Evolutionary conservation across 345 rosid species (phyloP).

Genomic region (Eucalyptus camaldulensis): DNA sequence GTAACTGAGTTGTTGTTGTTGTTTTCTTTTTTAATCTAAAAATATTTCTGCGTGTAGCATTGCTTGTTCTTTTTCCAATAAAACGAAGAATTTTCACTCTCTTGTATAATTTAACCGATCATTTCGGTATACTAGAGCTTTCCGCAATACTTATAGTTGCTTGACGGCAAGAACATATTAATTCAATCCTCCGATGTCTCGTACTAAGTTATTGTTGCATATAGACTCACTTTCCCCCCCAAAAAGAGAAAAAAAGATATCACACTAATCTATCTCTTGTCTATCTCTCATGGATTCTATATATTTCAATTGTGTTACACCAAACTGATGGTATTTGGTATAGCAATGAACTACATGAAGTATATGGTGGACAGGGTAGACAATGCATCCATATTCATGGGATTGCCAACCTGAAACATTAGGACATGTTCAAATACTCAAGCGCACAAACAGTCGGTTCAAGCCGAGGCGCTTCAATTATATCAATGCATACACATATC

Average conservation of each 20-base stretch:
- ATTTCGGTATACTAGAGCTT: background rate
- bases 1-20: background rate
- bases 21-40: background rate
- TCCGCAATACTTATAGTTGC: fast-evolving
- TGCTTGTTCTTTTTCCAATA: background rate
- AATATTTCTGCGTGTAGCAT: background rate
- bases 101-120: background rate
- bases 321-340: background rate
- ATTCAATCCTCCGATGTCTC: background rate
- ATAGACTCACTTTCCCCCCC: background rate
- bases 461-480: background rate
- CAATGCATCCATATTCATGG: background rate
- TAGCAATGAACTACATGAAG: background rate
- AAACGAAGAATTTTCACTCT: background rate
- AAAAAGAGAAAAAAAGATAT: too few relatives aligned
- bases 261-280: too few relatives aligned
- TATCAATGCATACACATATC: background rate
- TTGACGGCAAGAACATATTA: background rate
- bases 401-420: background rate
- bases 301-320: background rate
- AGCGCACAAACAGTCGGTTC: background rate
- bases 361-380: background rate
- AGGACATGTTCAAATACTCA: background rate
- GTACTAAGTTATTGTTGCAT: background rate
- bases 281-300: too few relatives aligned